Evolutionary conservation across 2,329 filamentous ascomycete genomes (phyloP), one percentile per base, ranked within the genome.

Genomic region (Mycosphaerella sp.): DNA sequence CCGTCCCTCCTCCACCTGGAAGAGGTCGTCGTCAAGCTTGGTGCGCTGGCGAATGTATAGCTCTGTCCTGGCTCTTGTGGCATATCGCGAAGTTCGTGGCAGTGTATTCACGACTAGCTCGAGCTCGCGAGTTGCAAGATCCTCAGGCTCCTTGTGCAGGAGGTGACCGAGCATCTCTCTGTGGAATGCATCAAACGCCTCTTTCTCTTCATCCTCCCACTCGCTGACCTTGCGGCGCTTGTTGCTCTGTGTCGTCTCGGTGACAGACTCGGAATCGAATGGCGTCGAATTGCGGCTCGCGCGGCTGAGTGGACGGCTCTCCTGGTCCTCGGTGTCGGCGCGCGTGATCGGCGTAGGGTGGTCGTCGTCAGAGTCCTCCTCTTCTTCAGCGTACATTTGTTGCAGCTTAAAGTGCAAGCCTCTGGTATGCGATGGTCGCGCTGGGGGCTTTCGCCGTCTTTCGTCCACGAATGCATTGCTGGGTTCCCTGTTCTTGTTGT

Each of bases 11-110:
- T 78, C 80, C 43, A 86, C 76, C 11, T 81, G 83, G 66, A 90
- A 90, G 4, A 92, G 76, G 62, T 89, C 87, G 63, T 92, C 87
- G 54, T 91, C 87, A 67, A 89, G 89, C 74, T 90, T 92, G 64
- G 85, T 86, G 46, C 88, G 83, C 70, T 95, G 93, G 48, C 87
- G 81, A 45, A 85, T 80, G 51, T 80, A 80, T 54, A 87, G 81
- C 17, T 87, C 80, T 38, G 85, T 83, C 43, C 83, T 74, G 39
- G 86, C 81, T 39, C 89, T 77, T 70, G 92, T 93, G 60, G 87
- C 83, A 69, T 95, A 93, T 69, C 74, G 76, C n/a, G 77, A 78
- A 38, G 70, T 73, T 23, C 78, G 73, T 21, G 79, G 78, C 29
- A 81, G 69, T 73, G 86, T 64, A 70, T 74, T 66, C 70, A 77